Base-by-base conservation (phyloP, 495 filamentous ascomycete genomes). In the Tuber magnatum region DNA sequence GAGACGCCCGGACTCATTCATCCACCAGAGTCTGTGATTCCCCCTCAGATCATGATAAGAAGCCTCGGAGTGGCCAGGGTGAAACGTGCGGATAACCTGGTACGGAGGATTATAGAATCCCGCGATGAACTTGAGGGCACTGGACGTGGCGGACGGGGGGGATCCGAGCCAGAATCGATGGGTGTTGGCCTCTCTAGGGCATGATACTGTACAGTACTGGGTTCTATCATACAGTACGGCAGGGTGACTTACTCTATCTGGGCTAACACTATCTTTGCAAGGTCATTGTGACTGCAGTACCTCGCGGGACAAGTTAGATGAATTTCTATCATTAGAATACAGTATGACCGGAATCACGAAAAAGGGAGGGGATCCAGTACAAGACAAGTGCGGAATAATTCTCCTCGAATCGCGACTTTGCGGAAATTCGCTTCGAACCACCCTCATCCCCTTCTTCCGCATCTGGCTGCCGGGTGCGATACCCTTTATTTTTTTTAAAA, bases 271-370 rank as follows among this genome's bases (percentile, higher is more conserved):
- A 35, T 35, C 28, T 18, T 35, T 35, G 28, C 28, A 35, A 79
- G 65, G 73, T 79, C 77, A 79, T 72, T 79, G 72, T 79, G 77
- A 79, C 76, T 79, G 71, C 77, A 78, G 39, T 40, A 40, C 39
- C 2, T 79, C 46, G 44, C 51, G 40, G 70, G 77, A 74, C 70
- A 61, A 44, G 42, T 43, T n/a, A 16, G 35, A 14, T 16, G 70
- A 65, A 28, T 56, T 56, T 56, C 48, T 56, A 56, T 56, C 39
- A 56, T 56, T 56, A 56, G 48, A n/a, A 56, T 56, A 56, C 9
- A 56, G 48, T n/a, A 56, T 56, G n/a, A n/a, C 48, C 24, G 24
- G 24, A 56, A 56, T 56, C 10, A 56, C 48, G 7, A 48, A 48
- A 48, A 24, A 48, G 22, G 24, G 24, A n/a, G 24, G 10, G 24